Base-by-base conservation (phyloP, 495 filamentous ascomycete genomes). In the Aspergillus saccharolyticus region DNA sequence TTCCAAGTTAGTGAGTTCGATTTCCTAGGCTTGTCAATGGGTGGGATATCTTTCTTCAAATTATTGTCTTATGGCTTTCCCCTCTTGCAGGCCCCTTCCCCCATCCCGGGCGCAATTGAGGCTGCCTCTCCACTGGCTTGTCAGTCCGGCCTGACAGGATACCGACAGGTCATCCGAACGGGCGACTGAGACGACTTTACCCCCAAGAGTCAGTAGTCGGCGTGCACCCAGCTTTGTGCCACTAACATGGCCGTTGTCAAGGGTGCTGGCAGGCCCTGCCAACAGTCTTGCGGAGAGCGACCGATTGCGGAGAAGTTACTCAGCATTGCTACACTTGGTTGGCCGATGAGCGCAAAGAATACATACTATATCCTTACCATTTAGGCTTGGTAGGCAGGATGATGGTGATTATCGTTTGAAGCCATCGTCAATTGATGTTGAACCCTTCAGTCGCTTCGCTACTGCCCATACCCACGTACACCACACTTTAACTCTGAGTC, bases 401-500 rank as follows among this genome's bases (percentile, higher is more conserved):
- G 3, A 22, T 9, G 10, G n/a, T 49, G 21, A 16, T 49, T 49
- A 25, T n/a, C 47, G 22, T 25, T n/a, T n/a, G n/a, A 49, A 49
- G 47, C 47, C 47, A 49, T 22, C 15, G 21, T 10, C 19, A 30
- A 22, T 16, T 22, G 28, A 15, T 17, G 20, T 5, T 20, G 25
- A 28, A 3, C 25, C 28, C 10, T 25, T 28, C 47, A 22, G 22
- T 30, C 47, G 47, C 47, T 39, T 39, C 33, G 33, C 7, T 12
- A 39, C 33, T n/a, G 33, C 33, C 7, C 33, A 39, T 39, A 49
- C 47, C 22, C 47, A 28, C 22, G 16, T 12, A 17, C 47, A n/a
- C 47, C 47, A 49, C 22, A 22, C 47, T 49, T 49, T 28, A 28
- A 16, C 14, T 49, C 47, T 22, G 47, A 49, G 47, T 49, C 47